A percentile compares a stretch with the other conserved stretches of the same genome.
phyloP scores from a whole-genome alignment of 129 eudicot species.

The Pseudognaphalium luteoalbum region DNA sequence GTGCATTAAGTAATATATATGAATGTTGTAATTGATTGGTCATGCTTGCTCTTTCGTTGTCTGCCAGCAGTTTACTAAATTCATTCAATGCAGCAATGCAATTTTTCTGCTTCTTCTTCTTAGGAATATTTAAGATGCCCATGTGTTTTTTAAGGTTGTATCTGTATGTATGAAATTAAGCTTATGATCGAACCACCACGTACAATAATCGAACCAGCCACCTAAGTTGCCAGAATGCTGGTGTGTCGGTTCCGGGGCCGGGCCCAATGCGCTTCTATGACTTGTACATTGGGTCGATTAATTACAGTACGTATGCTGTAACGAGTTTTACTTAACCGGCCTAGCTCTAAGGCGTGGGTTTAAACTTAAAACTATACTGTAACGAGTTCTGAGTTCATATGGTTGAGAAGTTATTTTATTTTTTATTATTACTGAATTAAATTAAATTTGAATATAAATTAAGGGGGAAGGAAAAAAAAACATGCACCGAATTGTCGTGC shows the following conservation, averaged over 20 bases:
- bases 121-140: background rate
- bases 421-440: no score
- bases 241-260: background rate
- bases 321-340: no score
- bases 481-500: background rate
- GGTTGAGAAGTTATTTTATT: no score
- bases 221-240: background rate
- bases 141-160: background rate
- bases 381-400: background rate
- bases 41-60: background rate
- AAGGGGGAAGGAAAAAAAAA: no score
- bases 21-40: background rate
- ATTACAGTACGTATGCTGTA: no score
- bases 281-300: no score
- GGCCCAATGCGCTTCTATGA: no score
- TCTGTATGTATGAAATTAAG: background rate
- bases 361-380: no score
- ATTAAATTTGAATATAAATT: no score
- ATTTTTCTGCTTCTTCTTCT: no score
- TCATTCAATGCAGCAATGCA: no score
- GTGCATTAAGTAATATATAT: constrained; percentile 22
- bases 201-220: background rate
- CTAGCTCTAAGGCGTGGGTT: background rate
- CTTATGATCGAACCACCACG: background rate
- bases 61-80: background rate